Evolutionary conservation across 345 rosid species (phyloP).

Genomic region (Geranium rotundifolium): DNA sequence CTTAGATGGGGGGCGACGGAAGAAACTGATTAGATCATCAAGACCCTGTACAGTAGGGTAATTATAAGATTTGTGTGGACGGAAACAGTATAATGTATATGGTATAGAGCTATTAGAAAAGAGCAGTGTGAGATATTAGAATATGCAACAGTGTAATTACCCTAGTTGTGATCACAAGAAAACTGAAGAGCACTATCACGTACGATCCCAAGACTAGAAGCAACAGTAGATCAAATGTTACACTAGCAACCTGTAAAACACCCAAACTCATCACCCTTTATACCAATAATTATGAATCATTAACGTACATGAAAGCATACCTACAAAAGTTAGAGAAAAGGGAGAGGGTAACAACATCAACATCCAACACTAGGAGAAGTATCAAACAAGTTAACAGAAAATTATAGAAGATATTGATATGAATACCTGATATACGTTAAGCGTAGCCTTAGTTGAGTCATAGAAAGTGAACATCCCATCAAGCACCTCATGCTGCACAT

Average conservation of each 20-base stretch:
- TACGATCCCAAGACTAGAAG: conserved; percentile 90
- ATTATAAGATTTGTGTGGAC: neutral
- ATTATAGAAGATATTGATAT: neutral
- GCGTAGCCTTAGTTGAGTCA: conserved; percentile 63
- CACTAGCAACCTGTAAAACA: conserved; percentile 84
- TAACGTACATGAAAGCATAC: neutral
- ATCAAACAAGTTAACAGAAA: neutral
- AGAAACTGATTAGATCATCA: conserved; percentile 87
- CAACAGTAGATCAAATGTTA: conserved; percentile 85
- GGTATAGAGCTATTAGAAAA: neutral
- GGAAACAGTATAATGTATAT: neutral
- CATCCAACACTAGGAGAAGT: neutral
- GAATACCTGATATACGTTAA: conserved; percentile 81
- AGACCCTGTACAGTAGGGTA: conserved; percentile 52
- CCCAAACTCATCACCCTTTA: neutral
- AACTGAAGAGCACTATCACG: conserved; percentile 79
- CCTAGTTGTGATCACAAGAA: conserved; percentile 91
- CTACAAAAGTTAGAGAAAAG: neutral
- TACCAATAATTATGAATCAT: neutral
- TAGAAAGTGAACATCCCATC: conserved; percentile 89
- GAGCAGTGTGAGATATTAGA: neutral
- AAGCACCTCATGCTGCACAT: conserved; percentile 62
- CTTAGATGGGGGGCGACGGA: conserved; percentile 84
- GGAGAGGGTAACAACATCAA: neutral
- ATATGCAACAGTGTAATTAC: conserved; percentile 19